A percentile compares a stretch with the other conserved stretches of the same genome.
These are phyloP conservation scores for Epichloe aotearoae DNA, from an alignment of 2,329 filamentous ascomycete genomes.

Conservation along the genomic window DNA sequence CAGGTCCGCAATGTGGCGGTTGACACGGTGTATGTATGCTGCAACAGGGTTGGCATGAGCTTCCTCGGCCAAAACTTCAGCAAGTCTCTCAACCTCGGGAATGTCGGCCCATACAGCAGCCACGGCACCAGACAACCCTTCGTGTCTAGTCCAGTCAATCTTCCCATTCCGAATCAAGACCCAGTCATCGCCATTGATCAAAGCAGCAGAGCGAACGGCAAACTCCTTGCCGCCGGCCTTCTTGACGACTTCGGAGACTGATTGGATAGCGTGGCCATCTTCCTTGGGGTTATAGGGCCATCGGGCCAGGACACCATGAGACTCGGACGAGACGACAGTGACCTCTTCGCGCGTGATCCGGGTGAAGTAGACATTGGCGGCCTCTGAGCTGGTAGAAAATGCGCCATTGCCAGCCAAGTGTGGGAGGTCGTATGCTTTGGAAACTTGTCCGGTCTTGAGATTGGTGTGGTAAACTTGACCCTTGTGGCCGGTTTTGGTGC, in stretches of 20 bases:
- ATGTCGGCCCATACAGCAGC: slow-evolving; percentile 72
- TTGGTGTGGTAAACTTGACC: slow-evolving; percentile 80
- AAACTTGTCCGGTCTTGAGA: slow-evolving; percentile 51
- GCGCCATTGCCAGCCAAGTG: slow-evolving; percentile 55
- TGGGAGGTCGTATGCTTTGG: slow-evolving; percentile 71
- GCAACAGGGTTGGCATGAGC: slow-evolving; percentile 65
- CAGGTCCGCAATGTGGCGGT: slow-evolving; percentile 68
- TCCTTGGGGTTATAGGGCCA: slow-evolving; percentile 47
- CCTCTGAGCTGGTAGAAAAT: slow-evolving; percentile 65
- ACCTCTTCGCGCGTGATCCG: slow-evolving; percentile 65
- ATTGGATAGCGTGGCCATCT: slow-evolving; percentile 43
- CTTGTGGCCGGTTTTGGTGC: slow-evolving; percentile 57
- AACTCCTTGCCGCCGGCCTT: slow-evolving; percentile 51
- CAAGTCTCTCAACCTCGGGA: slow-evolving; percentile 59
- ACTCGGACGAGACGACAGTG: slow-evolving; percentile 60
- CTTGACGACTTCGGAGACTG: slow-evolving; percentile 70
- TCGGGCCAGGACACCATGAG: slow-evolving; percentile 60
- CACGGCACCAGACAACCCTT: slow-evolving; percentile 68
- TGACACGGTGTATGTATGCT: slow-evolving; percentile 81
- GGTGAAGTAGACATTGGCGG: slow-evolving; percentile 80
- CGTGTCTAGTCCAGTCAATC: slow-evolving; percentile 64
- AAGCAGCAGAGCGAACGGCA: slow-evolving; percentile 64
- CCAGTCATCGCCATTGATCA: slow-evolving; percentile 62
- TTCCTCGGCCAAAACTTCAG: slow-evolving; percentile 72
- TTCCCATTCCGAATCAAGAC: slow-evolving; percentile 72